Evolutionary conservation across 257 asterid species (phyloP), one percentile per base, ranked within the genome.

Genomic region (Capsicum rhomboideum): DNA sequence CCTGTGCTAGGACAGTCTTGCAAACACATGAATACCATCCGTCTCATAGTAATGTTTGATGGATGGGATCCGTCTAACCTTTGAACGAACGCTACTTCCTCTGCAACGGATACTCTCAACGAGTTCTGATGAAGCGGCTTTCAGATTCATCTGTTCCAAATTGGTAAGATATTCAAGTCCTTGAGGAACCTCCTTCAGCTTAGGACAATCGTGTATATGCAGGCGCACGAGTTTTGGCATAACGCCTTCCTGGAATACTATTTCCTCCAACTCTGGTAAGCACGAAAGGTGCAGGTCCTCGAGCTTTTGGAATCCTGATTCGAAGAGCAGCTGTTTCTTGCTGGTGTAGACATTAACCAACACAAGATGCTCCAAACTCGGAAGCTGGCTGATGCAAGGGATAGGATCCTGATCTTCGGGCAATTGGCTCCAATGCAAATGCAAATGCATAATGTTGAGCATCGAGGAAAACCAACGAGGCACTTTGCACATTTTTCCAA

Each of bases 341-440:
- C 44, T 55, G 49, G 80, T 42, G 7, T 17, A 82, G 4, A 86
- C 85, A n/a, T 84, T 87, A 40, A 80, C 83, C 66, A 87, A 21
- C 50, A 77, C 40, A 14, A 84, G 82, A 54, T 42, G 83, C 54
- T 84, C 84, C 59, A 84, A 26, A 29, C 26, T 40, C 5, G 82
- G 87, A 58, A 84, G 85, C 63, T 54, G 21, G 42, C 83, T 42
- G 10, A 87, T 52, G 84, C 40, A 75, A 10, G 85, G 87, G 20
- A 87, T 71, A 23, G 83, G 83, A 87, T 84, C 87, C 16, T 82
- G 78, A 37, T 68, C 52, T 68, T 68, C 40, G 6, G 44, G 26
- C 49, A 87, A 40, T 49, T 34, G 83, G 78, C 87, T 79, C 85
- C 88, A 87, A 26, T 83, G 86, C 80, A 85, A 66, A 81, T 84